Evolutionary conservation across 257 asterid species (phyloP), one percentile per base, ranked within the genome.

Genomic region (Solanum arcanum): DNA sequence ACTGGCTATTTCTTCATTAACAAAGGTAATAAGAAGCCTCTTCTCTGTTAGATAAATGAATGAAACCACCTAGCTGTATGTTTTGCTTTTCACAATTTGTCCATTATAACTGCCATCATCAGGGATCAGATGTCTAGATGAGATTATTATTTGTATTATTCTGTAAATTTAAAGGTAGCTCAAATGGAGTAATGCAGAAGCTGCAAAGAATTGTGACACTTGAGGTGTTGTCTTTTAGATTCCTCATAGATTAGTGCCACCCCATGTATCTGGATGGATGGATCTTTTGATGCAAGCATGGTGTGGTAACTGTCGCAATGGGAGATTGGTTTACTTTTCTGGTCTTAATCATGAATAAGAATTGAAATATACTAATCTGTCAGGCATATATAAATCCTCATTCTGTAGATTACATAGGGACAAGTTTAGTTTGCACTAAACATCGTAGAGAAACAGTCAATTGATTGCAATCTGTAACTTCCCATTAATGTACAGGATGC

Each of bases 401-500:
- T 47, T 47, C 21, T 80, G 85, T 80, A 9, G 68, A 80, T 47
- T 80, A 18, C 85, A 18, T 20, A 52, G 85, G 29, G 25, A 47
- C 85, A 80, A 9, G 29, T 49, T 80, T 49, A 18, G 68, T 80
- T 80, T 80, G 69, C 85, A 9, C 29, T 18, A 9, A 18, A 49
- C 42, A 80, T 46, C 6, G 11, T 80, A 47, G 69, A 18, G 29
- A 80, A 80, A 80, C 44, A 47, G 85, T 10, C 12, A 16, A 18
- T 80, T 49, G 42, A 69, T 49, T 49, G 46, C 85, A 80, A 80
- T 49, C 29, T 47, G 9, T 25, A 47, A 80, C 69, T 80, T 78
- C 29, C 69, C 9, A 12, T 29, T 18, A 69, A 56, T 82, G 77
- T 86, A 44, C 95, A 96, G 99, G 99, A 97, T 90, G 99, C 99